Conservation (phyloP, 345 rosid genomes). For the Eucalyptus microcorys region DNA sequence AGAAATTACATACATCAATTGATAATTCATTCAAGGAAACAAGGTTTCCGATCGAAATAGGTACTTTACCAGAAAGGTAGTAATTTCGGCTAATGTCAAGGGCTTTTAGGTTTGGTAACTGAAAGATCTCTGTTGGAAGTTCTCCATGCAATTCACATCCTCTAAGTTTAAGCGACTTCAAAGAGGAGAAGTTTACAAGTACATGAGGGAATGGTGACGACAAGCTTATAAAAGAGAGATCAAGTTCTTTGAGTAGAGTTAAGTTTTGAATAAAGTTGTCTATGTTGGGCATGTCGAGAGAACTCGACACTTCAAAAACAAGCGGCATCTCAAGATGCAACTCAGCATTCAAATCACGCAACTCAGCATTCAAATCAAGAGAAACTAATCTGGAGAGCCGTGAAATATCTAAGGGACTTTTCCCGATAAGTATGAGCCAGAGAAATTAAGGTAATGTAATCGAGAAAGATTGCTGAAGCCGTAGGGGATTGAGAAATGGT, state of each 20-base stretch:
- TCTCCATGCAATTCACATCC: fast-evolving
- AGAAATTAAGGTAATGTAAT: background rate
- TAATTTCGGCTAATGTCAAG: fast-evolving
- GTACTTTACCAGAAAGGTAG: fast-evolving
- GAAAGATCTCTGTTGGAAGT: fast-evolving
- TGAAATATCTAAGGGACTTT: background rate
- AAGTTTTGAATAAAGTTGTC: background rate
- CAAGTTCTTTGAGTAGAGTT: background rate
- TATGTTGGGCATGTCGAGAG: too few relatives aligned
- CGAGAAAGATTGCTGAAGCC: fast-evolving
- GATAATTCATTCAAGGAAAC: background rate
- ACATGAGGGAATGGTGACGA: background rate
- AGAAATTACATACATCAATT: fast-evolving
- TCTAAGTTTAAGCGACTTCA: fast-evolving
- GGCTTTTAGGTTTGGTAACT: fast-evolving
- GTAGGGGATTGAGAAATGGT: fast-evolving
- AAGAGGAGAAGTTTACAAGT: background rate
- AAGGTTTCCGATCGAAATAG: background rate
- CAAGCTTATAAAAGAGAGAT: background rate
- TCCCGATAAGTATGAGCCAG: fast-evolving
- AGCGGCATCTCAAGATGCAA: background rate
- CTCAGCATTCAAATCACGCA: fast-evolving
- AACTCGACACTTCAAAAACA: too few relatives aligned
- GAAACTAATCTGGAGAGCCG: background rate
- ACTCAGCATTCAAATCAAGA: fast-evolving